A percentile compares a stretch with the other conserved stretches of the same genome.
Conservation (phyloP, 2,329 filamentous ascomycete genomes). For the Corynespora cassiicola region DNA sequence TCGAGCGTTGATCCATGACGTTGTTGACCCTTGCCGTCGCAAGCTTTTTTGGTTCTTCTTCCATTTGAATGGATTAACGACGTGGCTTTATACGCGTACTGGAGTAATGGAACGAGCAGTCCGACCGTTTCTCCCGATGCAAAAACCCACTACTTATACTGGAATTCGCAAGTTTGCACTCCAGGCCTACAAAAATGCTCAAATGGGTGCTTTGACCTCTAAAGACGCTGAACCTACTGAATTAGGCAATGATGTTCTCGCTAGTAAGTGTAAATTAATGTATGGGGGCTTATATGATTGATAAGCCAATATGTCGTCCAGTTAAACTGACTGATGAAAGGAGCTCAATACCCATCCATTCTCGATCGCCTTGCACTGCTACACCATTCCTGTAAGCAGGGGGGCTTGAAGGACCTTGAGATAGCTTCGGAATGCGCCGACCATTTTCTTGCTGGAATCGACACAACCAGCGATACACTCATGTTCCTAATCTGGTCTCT, state of each 20-base stretch:
- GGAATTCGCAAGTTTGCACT: conserved; percentile 56
- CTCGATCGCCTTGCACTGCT: too few species aligned
- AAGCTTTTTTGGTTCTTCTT: conserved; percentile 58
- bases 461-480: conserved; percentile 60
- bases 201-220: conserved; percentile 27
- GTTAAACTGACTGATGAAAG: too few species aligned
- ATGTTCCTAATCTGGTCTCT: conserved; percentile 60
- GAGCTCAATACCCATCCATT: too few species aligned
- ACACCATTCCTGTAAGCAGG: conserved; percentile 26
- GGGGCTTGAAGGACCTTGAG: conserved; percentile 50
- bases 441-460: conserved; percentile 61
- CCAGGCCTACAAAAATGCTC: conserved; percentile 39
- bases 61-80: conserved; percentile 53
- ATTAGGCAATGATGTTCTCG: too few species aligned
- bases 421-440: conserved; percentile 62
- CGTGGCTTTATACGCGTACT: conserved; percentile 56
- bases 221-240: conserved; percentile 26
- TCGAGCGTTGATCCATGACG: conserved; percentile 54
- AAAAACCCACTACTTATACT: conserved; percentile 58
- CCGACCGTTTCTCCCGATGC: conserved; percentile 55
- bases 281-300: too few species aligned
- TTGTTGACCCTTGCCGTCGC: conserved; percentile 55
- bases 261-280: too few species aligned
- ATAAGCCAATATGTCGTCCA: too few species aligned
- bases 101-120: conserved; percentile 47